Evolutionary conservation across 768 basidiomycete genomes (phyloP).

Genomic region (Lentinus brumalis): DNA sequence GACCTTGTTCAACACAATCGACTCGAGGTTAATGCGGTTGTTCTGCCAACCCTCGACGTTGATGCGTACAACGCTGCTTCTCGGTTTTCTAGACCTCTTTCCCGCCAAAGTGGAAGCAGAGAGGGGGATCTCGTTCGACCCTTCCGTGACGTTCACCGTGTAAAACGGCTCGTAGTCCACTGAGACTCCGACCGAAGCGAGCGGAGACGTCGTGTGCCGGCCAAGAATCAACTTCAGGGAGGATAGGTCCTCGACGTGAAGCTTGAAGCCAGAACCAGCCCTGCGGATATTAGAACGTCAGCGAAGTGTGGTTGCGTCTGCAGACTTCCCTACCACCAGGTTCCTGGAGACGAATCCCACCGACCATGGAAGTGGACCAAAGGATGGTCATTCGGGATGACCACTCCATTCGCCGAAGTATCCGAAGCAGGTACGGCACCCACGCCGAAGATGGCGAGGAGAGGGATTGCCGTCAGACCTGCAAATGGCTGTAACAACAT

Average conservation of each 20-base stretch:
- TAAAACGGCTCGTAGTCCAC: slow-evolving; percentile 48
- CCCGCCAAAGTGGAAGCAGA: not conserved
- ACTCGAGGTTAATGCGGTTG: slow-evolving; percentile 55
- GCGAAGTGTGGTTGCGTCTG: not conserved
- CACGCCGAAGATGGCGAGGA: not conserved
- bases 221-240: slow-evolving; percentile 50
- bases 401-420: not conserved
- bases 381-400: slow-evolving; percentile 40
- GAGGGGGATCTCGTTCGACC: slow-evolving; percentile 47
- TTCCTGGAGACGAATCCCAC: slow-evolving; percentile 54
- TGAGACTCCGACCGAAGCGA: slow-evolving; percentile 50
- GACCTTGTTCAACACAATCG: slow-evolving; percentile 47
- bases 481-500: no score
- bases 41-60: slow-evolving; percentile 63
- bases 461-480: not conserved
- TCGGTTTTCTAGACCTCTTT: not conserved
- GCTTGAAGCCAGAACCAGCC: slow-evolving; percentile 57
- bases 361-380: slow-evolving; percentile 52
- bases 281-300: slow-evolving; percentile 30
- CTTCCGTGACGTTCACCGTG: slow-evolving; percentile 49
- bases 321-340: slow-evolving; percentile 51
- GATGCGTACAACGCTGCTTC: slow-evolving; percentile 41
- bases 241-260: slow-evolving; percentile 45
- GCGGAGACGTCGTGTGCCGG: slow-evolving; percentile 48
- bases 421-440: not conserved